Conservation (phyloP, 805 yeast genomes). For the Yamadazyma scolyti region DNA sequence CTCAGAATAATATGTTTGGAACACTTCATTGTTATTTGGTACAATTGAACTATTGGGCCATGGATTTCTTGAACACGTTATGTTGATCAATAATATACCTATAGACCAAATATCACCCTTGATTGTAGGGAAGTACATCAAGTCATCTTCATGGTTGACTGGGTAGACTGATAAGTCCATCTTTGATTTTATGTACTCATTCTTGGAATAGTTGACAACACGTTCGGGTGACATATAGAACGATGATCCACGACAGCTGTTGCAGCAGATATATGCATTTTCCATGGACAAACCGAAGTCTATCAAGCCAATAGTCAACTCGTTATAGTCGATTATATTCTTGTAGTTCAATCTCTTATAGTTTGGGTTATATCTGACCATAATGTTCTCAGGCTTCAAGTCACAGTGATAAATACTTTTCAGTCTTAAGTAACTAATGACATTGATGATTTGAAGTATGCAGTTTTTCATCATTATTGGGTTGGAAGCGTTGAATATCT, state of each 20-base stretch:
- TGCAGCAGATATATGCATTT: slow-evolving; percentile 53
- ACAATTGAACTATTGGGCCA: slow-evolving; percentile 76
- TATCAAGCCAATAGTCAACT: slow-evolving; percentile 57
- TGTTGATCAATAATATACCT: slow-evolving; percentile 74
- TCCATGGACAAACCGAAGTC: slow-evolving; percentile 89
- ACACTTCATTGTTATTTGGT: slow-evolving; percentile 54
- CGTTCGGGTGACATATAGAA: slow-evolving; percentile 95
- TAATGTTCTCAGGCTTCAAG: slow-evolving; percentile 45
- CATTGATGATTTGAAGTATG: slow-evolving; percentile 38
- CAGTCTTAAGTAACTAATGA: slow-evolving; percentile 29
- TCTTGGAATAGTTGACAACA: slow-evolving; percentile 42
- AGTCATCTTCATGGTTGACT: slow-evolving; percentile 1
- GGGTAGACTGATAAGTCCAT: slow-evolving; percentile 28
- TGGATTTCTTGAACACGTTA: slow-evolving; percentile 82
- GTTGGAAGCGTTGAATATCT: slow-evolving; percentile 49
- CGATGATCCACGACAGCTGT: slow-evolving; percentile 79
- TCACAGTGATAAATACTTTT: slow-evolving; percentile 38
- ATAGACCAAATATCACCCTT: slow-evolving; percentile 84
- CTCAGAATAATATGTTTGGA: slow-evolving; percentile 59
- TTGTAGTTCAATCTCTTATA: slow-evolving; percentile 16
- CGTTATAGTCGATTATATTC: slow-evolving; percentile 39
- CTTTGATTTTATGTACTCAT: slow-evolving; percentile 20
- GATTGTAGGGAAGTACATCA: slow-evolving; percentile 52
- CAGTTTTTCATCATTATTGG: slow-evolving; percentile 42
- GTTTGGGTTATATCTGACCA: slow-evolving; percentile 29